Evolutionary conservation across 2,329 filamentous ascomycete genomes (phyloP).

Genomic region (Trichoderma asperellum): DNA sequence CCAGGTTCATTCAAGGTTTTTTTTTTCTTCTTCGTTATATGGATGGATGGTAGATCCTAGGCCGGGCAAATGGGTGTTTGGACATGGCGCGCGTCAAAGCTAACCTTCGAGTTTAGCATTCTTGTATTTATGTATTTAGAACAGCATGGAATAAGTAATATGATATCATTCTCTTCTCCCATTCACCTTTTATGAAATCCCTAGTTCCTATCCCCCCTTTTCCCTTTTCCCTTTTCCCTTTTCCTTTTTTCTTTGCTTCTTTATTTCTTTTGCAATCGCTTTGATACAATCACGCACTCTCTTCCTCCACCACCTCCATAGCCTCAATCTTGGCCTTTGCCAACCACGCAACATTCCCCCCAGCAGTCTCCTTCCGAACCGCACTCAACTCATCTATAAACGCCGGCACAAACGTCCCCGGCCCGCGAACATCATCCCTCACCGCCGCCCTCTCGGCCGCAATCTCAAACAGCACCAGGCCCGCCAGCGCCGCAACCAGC

Average conservation of each 20-base stretch:
- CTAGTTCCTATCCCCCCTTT: background rate
- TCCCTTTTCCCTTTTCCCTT: too few relatives aligned
- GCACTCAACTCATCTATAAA: slow-evolving; percentile 74
- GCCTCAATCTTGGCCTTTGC: slow-evolving; percentile 53
- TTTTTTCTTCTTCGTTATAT: background rate
- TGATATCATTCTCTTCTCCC: background rate
- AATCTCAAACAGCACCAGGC: slow-evolving; percentile 74
- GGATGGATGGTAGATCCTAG: background rate
- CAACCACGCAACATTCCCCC: slow-evolving; percentile 57
- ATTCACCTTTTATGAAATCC: background rate
- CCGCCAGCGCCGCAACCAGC: slow-evolving; percentile 74
- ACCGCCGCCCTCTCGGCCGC: slow-evolving; percentile 72
- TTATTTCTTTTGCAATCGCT: background rate
- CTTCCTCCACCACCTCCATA: slow-evolving; percentile 35
- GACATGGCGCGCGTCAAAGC: background rate
- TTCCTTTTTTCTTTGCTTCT: background rate
- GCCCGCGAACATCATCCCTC: slow-evolving; percentile 69
- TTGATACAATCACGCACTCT: background rate
- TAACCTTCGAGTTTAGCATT: background rate
- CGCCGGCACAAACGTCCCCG: slow-evolving; percentile 83
- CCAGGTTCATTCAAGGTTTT: background rate
- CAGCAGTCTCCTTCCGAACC: slow-evolving; percentile 53
- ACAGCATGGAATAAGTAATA: background rate
- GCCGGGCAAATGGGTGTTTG: background rate
- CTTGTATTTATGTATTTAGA: background rate